phyloP scores from a whole-genome alignment of 257 asterid genomes.

The Plantago major region DNA sequence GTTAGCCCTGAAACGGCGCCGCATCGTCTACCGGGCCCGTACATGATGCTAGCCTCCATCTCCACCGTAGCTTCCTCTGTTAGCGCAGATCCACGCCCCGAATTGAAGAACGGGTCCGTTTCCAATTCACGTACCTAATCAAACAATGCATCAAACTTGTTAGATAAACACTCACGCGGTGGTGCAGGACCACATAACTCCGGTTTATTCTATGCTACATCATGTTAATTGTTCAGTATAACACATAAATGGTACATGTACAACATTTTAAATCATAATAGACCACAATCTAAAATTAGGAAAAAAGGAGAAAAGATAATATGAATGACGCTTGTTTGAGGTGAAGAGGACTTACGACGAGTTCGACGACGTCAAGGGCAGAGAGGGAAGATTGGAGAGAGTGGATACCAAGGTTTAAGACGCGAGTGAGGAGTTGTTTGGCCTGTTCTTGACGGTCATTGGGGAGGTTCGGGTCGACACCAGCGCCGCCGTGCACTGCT shows the following conservation, averaged over 20 bases:
- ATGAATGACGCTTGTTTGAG: too few species aligned
- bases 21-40: conserved; percentile 82
- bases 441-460: conserved; percentile 76
- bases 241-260: too few species aligned
- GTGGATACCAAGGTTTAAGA: conserved; percentile 73
- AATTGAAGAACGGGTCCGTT: conserved; percentile 79
- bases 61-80: conserved; percentile 88
- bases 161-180: neutral
- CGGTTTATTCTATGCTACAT: too few species aligned
- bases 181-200: too few species aligned
- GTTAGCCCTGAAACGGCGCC: conserved; percentile 96
- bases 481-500: conserved; percentile 99
- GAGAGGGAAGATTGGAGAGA: conserved; percentile 71
- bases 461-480: conserved; percentile 96
- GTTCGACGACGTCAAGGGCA: conserved; percentile 92
- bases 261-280: too few species aligned
- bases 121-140: conserved; percentile 83
- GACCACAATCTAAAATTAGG: too few species aligned
- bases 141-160: neutral
- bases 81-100: conserved; percentile 99
- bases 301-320: too few species aligned
- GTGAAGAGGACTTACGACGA: conserved; percentile 45
- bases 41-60: conserved; percentile 99
- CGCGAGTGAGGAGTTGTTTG: conserved; percentile 75
- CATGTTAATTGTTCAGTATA: too few species aligned